Conservation (phyloP, 2,329 filamentous ascomycete genomes). For the Verticillium albo-atrum region DNA sequence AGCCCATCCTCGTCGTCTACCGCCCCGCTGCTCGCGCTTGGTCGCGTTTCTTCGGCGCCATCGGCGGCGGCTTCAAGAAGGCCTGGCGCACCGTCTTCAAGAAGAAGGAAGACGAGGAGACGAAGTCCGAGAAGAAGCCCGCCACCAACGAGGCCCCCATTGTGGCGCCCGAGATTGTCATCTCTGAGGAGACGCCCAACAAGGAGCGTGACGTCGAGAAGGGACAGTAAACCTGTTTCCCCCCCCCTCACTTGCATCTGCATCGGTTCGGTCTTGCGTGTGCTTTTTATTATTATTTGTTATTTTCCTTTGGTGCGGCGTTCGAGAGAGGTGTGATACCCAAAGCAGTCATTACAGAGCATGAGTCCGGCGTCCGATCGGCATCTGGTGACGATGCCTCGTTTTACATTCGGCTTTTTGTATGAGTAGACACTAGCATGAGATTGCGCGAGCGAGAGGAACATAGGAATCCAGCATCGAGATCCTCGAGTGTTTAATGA, state of each 20-base stretch:
- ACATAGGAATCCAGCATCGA: background rate
- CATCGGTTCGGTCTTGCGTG: background rate
- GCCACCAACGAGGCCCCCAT: background rate
- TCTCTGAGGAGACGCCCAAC: background rate
- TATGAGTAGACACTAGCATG: background rate
- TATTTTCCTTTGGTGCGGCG: background rate
- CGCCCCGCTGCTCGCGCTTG: slow-evolving; percentile 2
- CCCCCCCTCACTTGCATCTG: background rate
- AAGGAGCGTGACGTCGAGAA: background rate
- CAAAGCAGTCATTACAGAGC: slow-evolving; percentile 1
- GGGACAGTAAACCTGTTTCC: background rate
- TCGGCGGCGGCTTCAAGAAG: slow-evolving; percentile 5
- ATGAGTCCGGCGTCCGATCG: background rate
- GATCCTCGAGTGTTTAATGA: background rate
- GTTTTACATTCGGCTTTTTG: background rate
- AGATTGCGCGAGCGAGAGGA: background rate
- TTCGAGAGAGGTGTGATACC: background rate
- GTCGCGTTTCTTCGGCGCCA: background rate
- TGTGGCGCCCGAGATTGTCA: background rate
- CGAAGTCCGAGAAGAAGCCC: background rate
- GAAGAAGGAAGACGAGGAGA: slow-evolving; percentile 1
- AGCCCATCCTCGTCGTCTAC: slow-evolving; percentile 2
- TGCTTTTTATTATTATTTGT: background rate
- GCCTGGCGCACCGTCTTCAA: slow-evolving; percentile 1
- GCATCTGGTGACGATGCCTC: background rate